Evolutionary conservation across 306 rosid genomes (phyloP).

Genomic region (Acacia melanoxylon): DNA sequence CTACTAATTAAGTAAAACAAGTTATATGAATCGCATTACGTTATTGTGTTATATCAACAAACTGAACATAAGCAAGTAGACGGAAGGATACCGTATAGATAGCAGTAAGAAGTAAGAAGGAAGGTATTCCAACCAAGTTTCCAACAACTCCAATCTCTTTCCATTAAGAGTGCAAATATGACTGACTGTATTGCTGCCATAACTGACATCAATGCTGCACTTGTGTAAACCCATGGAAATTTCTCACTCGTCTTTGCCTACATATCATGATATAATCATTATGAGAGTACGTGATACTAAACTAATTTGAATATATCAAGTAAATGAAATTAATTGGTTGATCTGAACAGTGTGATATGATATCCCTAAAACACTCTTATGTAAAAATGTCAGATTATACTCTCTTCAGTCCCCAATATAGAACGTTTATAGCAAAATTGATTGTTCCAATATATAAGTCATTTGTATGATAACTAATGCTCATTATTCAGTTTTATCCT

Average conservation of each 20-base stretch:
- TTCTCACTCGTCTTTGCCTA: conserved; percentile 33
- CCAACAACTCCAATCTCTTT: conserved; percentile 35
- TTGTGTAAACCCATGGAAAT: conserved; percentile 33
- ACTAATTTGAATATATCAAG: too few species aligned
- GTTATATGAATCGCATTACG: not conserved
- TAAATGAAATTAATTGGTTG: too few species aligned
- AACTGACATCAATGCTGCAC: conserved; percentile 42
- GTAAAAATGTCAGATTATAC: too few species aligned
- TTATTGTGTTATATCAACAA: not conserved
- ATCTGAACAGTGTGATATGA: too few species aligned
- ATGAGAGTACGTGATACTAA: not conserved
- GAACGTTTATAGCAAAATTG: too few species aligned
- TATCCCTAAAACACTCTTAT: too few species aligned
- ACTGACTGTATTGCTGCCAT: conserved; percentile 35
- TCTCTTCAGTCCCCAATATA: too few species aligned
- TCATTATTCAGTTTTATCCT: too few species aligned
- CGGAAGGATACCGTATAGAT: not conserved
- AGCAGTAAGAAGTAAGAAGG: conserved; percentile 31
- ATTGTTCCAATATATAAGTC: too few species aligned
- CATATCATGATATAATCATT: not conserved
- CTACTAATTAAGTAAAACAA: too few species aligned
- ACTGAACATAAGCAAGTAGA: too few species aligned
- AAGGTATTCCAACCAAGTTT: conserved; percentile 28
- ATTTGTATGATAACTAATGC: too few species aligned
- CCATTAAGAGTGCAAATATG: conserved; percentile 27